Conservation (phyloP, 1,284 basidiomycete genomes). For the Stereum hirsutum region DNA sequence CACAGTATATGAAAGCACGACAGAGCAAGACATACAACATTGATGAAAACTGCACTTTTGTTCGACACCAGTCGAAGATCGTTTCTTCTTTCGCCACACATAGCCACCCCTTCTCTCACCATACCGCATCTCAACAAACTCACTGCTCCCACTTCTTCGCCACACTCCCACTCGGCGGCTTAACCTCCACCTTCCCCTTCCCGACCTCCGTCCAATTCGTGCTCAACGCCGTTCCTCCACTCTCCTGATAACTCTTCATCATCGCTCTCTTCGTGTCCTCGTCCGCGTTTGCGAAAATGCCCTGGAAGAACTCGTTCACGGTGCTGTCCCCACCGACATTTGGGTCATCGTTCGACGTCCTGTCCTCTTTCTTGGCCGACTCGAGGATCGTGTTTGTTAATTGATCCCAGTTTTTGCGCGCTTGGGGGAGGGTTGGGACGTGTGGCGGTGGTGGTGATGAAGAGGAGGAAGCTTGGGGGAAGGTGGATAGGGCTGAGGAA, state of each 20-base stretch:
- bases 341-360: conserved; percentile 60
- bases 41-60: too few species aligned
- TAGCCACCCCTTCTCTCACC: too few species aligned
- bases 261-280: conserved; percentile 86
- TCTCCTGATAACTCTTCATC: conserved; percentile 93
- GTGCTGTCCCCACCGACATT: conserved; percentile 76
- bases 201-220: conserved; percentile 90
- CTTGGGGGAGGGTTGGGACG: conserved; percentile 16
- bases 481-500: conserved; percentile 20
- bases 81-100: too few species aligned
- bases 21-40: too few species aligned
- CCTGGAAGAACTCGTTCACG: conserved; percentile 75
- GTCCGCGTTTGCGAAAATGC: conserved; percentile 80
- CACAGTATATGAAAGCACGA: too few species aligned
- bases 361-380: conserved; percentile 44
- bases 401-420: conserved; percentile 76
- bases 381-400: conserved; percentile 61
- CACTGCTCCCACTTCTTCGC: conserved; percentile 75
- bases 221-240: conserved; percentile 85
- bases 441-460: conserved; percentile 27
- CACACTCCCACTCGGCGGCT: conserved; percentile 77
- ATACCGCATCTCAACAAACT: too few species aligned
- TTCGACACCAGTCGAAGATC: too few species aligned
- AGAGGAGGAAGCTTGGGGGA: conserved; percentile 9
- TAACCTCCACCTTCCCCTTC: conserved; percentile 59